Base-by-base conservation (phyloP, 208 protist species). In the Wallacemonas sp. region DNA sequence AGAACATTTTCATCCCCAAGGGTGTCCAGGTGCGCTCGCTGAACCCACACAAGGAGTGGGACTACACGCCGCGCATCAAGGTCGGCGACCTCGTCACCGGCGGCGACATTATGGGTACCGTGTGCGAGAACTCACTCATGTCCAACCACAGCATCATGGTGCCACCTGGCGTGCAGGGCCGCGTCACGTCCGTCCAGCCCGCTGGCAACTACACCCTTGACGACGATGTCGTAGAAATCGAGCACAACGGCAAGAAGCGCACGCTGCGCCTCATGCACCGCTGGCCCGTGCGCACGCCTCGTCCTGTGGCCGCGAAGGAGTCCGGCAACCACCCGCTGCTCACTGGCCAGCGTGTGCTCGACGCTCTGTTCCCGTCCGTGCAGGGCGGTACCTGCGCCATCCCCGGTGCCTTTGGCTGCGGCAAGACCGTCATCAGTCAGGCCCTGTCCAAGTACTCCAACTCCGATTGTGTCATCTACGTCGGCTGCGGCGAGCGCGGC, bases 391-490 rank as follows among this genome's bases (percentile, higher is more conserved):
- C 99, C 26, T 99, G 98, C 74, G 96, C 98, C 65, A 99, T 99
- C 79, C 99, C 99, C 37, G 99, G 99, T 57, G 99, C 99, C 59
- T 99, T 99, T 79, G 99, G 99, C 68, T 99, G 98, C 78, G 99
- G 99, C 66, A 99, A 99, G 87, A 99, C 99, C 34, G 99, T 99
- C 58, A 99, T 99, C 83, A 99, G 98, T 30, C 99, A 99, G 88
- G 91, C 99, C 10, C 90, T 99, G 5, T 99, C 98, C 72, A 99
- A 99, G 87, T 99, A 98, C 87, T 99, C 98, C 41, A 99, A 99
- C 97, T 99, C 98, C 22, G 98, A 99, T 79, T 95, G 91, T 54
- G 99, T 99, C 79, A 98, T 99, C 71, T 99, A 99, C 85, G 99
- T 99, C 50, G 99, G 99, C 42, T 99, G 98, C 80, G 98, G 98